phyloP scores from a whole-genome alignment of 148 eudicot species.

The Gaultheria prostrata region DNA sequence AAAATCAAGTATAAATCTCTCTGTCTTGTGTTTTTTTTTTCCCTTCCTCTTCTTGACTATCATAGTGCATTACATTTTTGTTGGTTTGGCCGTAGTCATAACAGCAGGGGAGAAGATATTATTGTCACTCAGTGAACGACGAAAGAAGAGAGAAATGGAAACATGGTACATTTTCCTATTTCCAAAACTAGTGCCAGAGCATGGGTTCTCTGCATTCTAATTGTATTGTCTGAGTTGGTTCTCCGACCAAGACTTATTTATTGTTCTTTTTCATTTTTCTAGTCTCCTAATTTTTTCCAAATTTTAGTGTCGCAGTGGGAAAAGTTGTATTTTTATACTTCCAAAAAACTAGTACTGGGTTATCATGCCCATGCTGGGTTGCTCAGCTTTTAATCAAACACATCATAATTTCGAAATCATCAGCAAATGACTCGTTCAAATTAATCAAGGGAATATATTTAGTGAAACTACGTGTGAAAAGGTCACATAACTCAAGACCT shows the following conservation, averaged over 20 bases:
- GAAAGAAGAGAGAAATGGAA: neutral
- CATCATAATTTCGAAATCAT: neutral
- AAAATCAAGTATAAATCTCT: no score
- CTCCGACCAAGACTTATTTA: neutral
- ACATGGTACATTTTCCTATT: neutral
- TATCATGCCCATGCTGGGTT: constrained; percentile 3
- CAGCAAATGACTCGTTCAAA: neutral
- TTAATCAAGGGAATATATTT: neutral
- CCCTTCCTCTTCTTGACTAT: no score
- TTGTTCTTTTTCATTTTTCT: neutral
- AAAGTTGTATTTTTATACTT: neutral
- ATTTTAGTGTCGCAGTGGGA: neutral
- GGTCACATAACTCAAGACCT: neutral
- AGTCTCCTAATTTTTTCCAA: neutral
- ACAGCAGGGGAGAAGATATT: no score
- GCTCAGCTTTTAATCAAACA: neutral
- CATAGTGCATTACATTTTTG: no score
- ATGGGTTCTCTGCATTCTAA: neutral
- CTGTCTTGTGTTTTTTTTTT: no score
- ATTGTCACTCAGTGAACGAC: no score
- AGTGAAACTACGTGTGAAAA: no score
- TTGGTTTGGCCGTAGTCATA: no score
- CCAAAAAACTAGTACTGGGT: neutral
- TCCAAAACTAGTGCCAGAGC: neutral
- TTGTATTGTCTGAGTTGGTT: neutral